Evolutionary conservation across 2,329 filamentous ascomycete species (phyloP), one percentile per base, ranked within the genome.

Genomic region (Tolypocladium endophyticum): DNA sequence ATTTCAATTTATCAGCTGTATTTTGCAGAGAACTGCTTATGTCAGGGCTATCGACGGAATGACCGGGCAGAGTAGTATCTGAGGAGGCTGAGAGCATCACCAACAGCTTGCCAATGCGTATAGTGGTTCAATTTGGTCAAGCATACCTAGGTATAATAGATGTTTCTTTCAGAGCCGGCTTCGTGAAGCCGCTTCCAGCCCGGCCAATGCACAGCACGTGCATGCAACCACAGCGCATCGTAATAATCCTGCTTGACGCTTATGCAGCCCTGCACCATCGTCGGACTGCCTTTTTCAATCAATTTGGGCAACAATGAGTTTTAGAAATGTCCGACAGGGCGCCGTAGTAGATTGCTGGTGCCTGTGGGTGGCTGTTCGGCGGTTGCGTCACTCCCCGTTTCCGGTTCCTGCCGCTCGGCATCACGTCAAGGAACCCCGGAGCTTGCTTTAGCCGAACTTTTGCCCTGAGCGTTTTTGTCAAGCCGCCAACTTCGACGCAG

Each of bases 381-480:
- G 57, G 65, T 71, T 69, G 67, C 67, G 67, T 71, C 70, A 74
- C 63, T 64, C 70, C 71, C 70, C 68, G 69, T 71, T 72, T 69
- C 67, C 70, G 69, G 69, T 71, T 72, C 70, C 67, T 71, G 68
- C 72, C 72, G 70, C 61, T 62, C 50, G 50, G 50, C 30, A 35
- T 53, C 30, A 54, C 30, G 30, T 36, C 30, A 35, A 9, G 50
- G 20, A 12, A 20, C 30, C 28, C 28, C 64, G 62, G 62, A 59
- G 38, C 41, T 54, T 23, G 38, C 57, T 60, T 76, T 76, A 76
- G 67, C 76, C 75, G 76, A 75, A 71, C 71, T 77, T 77, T 72
- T 72, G 66, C 72, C 74, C 70, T 73, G 73, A 73, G 74, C 72
- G 70, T 72, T 75, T 76, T 75, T 76, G 73, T 72, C 65, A 65